Base-by-base conservation (phyloP, 352 stramenopile genomes). In the Globisporangium echinulatum region DNA sequence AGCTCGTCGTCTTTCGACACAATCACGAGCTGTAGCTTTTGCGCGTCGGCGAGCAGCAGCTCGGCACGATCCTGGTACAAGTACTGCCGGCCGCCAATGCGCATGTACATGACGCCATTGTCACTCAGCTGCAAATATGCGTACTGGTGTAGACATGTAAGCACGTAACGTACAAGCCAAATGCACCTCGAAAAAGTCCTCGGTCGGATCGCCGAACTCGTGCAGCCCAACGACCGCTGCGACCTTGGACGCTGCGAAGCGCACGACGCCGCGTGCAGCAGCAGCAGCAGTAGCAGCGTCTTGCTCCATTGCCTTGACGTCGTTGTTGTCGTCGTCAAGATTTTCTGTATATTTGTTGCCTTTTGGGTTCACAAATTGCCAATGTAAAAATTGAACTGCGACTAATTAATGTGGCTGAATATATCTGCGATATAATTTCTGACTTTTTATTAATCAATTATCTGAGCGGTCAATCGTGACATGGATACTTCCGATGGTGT, bases 201-300 rank as follows among this genome's bases (percentile, higher is more conserved):
- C 80, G 1, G 66, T 54, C 3, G 78, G 52, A 56, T 90, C 74
- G 1, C 76, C 79, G 54, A 79, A 92, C 63, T 88, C 83, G 58
- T 92, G 83, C 43, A 93, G 70, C 39, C 83, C 81, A 39, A 82
- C 69, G 37, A 88, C 66, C 7, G 79, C 69, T 51, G 83, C 83
- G 49, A 93, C 75, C 51, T 85, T 87, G 37, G 81, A 91, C 50
- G 83, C 83, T 40, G 81, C 82, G 49, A 86, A 79, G 54, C 75
- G 83, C 55, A 90, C 66, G 36, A 81, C 61, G 11, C 48, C 47
- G 5, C 5, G 8, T 19, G 37, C 36, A 14, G 36, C 54, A 52
- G 43, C 33, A 52, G 14, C 43, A 25, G 13, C 11, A 52, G 54
- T 7, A 5, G 5, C 42, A 14, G 15, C 44, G 40, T n/a, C 14